A percentile compares a stretch with the other conserved stretches of the same genome.
Evolutionary conservation across 2,329 filamentous ascomycete genomes (phyloP).

Genomic region (Colletotrichum karsti): DNA sequence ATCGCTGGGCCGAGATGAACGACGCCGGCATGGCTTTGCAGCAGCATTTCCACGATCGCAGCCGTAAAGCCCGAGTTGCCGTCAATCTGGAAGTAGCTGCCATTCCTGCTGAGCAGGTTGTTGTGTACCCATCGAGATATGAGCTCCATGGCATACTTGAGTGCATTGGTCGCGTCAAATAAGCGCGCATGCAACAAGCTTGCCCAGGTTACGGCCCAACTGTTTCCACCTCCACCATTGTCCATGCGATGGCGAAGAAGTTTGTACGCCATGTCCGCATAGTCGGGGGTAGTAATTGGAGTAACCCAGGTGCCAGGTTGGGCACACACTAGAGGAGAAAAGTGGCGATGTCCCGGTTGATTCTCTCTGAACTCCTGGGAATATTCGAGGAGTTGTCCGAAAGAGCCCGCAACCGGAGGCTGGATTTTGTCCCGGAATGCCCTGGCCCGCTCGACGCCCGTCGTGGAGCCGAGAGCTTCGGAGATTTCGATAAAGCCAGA

Average conservation of each 20-base stretch:
- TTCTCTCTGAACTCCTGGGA: slow-evolving; percentile 42
- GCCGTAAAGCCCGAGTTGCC: slow-evolving; percentile 57
- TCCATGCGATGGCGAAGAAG: slow-evolving; percentile 6
- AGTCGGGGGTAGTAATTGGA: slow-evolving; percentile 35
- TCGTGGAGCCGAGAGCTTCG: slow-evolving; percentile 13
- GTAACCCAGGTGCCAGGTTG: slow-evolving; percentile 50
- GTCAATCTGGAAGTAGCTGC: slow-evolving; percentile 53
- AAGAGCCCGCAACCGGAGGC: slow-evolving; percentile 18
- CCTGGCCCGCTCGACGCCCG: slow-evolving; percentile 8
- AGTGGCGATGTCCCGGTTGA: slow-evolving; percentile 58
- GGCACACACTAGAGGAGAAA: slow-evolving; percentile 57
- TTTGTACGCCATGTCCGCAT: slow-evolving; percentile 31
- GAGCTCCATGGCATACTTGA: slow-evolving; percentile 42
- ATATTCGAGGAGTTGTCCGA: slow-evolving; percentile 52
- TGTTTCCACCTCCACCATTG: slow-evolving; percentile 24
- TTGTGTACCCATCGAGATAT: slow-evolving; percentile 45
- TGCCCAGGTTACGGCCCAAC: slow-evolving; percentile 24
- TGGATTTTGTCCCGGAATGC: slow-evolving; percentile 12
- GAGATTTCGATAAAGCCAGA: slow-evolving; percentile 20
- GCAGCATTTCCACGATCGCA: slow-evolving; percentile 51
- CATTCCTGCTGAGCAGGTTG: slow-evolving; percentile 46
- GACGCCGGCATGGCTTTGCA: slow-evolving; percentile 44
- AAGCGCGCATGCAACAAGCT: not conserved
- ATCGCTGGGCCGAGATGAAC: slow-evolving; percentile 37
- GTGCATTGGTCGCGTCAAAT: slow-evolving; percentile 36